Percentiles rank a stretch among this genome's conserved stretches.
phyloP scores from a whole-genome alignment of 2,329 filamentous ascomycete species.

The Aspergillus sp. region DNA sequence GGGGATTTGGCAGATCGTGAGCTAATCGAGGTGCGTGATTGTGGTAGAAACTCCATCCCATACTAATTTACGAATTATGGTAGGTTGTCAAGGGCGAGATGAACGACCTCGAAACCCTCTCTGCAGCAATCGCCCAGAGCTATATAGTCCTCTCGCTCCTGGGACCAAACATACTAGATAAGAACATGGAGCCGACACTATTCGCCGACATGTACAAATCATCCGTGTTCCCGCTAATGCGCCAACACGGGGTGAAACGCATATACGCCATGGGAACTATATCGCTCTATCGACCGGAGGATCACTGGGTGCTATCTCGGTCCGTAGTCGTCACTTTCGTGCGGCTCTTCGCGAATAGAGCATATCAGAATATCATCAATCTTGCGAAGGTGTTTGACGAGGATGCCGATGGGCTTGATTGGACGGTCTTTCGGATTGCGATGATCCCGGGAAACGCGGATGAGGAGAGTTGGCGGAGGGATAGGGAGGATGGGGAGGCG shows the following conservation, averaged over 20 bases:
- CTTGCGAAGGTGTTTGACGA: conserved; percentile 2
- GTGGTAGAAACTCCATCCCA: too few relatives aligned
- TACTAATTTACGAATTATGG: background rate
- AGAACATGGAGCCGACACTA: background rate
- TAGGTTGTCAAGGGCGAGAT: conserved; percentile 9
- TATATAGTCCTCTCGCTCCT: conserved; percentile 6
- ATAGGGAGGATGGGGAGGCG: conserved; percentile 7
- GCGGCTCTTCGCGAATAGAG: conserved; percentile 3
- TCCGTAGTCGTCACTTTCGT: background rate
- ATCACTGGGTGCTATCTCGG: background rate
- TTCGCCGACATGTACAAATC: conserved; percentile 4
- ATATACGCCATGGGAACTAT: conserved; percentile 5
- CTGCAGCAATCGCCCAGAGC: conserved; percentile 1
- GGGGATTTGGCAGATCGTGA: background rate
- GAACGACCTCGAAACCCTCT: conserved; percentile 4
- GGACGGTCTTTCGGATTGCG: conserved; percentile 8
- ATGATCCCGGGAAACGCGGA: conserved; percentile 3
- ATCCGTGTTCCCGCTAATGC: conserved; percentile 8
- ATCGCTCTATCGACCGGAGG: background rate
- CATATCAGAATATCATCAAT: conserved; percentile 1
- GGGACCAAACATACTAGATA: background rate
- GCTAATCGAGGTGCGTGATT: background rate
- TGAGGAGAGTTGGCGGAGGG: conserved; percentile 4
- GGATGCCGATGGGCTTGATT: conserved; percentile 1
- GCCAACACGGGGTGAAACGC: conserved; percentile 1